A percentile compares a stretch with the other conserved stretches of the same genome.
Conservation (phyloP, 129 eudicot species). For the Pseudognaphalium luteoalbum region DNA sequence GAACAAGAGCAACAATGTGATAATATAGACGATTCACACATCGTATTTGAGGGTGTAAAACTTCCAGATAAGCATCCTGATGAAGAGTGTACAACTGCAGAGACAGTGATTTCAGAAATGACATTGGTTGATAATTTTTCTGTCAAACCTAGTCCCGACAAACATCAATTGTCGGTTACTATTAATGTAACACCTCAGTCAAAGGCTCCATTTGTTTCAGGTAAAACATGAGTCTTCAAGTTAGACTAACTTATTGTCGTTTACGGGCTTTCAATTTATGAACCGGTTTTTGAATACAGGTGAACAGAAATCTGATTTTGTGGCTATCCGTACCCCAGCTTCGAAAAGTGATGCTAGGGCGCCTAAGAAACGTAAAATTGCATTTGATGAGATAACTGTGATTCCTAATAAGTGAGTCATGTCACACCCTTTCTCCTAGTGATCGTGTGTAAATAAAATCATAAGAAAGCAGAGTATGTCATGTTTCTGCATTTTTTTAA, state of each 20-base stretch:
- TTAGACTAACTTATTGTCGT: neutral
- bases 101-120: conserved; percentile 33
- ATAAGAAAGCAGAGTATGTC: neutral
- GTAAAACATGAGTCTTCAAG: conserved; percentile 10
- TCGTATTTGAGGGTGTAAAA: conserved; percentile 31
- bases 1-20: conserved; percentile 28
- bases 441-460: neutral
- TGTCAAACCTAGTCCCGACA: conserved; percentile 34
- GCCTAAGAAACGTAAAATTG: conserved; percentile 46
- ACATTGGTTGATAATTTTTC: conserved; percentile 31
- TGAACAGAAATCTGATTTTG: conserved; percentile 33
- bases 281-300: conserved; percentile 36
- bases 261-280: conserved; percentile 1
- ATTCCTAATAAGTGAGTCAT: conserved; percentile 51
- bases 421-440: conserved; percentile 1
- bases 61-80: conserved; percentile 21
- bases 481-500: neutral
- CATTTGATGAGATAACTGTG: conserved; percentile 34
- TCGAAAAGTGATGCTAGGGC: conserved; percentile 44
- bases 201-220: conserved; percentile 46
- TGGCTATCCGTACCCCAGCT: conserved; percentile 71
- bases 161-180: conserved; percentile 32
- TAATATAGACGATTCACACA: conserved; percentile 9
- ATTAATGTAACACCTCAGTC: conserved; percentile 50
- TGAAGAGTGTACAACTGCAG: conserved; percentile 26